Evolutionary conservation across 2,329 filamentous ascomycete species (phyloP).

Genomic region (Gyromitra esculenta): DNA sequence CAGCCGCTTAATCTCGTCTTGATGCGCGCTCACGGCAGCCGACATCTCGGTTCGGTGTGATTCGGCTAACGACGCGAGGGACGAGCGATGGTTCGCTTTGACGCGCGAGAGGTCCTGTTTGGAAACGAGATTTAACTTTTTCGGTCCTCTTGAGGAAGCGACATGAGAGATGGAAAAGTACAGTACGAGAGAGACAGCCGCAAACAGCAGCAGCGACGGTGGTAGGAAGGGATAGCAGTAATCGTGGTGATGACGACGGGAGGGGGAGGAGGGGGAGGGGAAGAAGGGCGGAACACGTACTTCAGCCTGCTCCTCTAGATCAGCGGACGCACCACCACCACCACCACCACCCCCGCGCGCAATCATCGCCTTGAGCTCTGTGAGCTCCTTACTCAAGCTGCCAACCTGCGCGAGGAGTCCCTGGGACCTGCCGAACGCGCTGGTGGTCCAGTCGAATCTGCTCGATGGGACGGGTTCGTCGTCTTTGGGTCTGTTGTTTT

Average conservation of each 20-base stretch:
- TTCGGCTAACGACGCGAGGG: slow-evolving; percentile 52
- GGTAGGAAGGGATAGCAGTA: background rate
- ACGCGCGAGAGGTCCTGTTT: slow-evolving; percentile 50
- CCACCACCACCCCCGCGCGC: slow-evolving; percentile 19
- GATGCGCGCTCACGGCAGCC: slow-evolving; percentile 35
- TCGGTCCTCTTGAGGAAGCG: background rate
- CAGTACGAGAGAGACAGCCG: background rate
- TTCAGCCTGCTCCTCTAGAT: slow-evolving; percentile 47
- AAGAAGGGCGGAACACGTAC: slow-evolving; percentile 27
- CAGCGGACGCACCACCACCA: background rate
- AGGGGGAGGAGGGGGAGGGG: background rate
- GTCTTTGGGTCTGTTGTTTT: slow-evolving; percentile 16
- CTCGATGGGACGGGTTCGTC: background rate
- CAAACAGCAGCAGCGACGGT: background rate
- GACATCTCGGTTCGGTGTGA: slow-evolving; percentile 51
- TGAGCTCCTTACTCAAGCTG: slow-evolving; percentile 52
- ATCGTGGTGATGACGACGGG: background rate
- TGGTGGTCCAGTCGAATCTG: slow-evolving; percentile 40
- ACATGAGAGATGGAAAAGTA: slow-evolving; percentile 10
- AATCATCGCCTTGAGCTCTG: slow-evolving; percentile 50
- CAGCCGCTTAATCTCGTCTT: slow-evolving; percentile 43
- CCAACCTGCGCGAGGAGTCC: slow-evolving; percentile 49
- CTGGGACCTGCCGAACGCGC: slow-evolving; percentile 35
- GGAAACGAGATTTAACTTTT: slow-evolving; percentile 11
- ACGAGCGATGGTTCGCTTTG: slow-evolving; percentile 54